Evolutionary conservation across 495 filamentous ascomycete species (phyloP), one percentile per base, ranked within the genome.

Genomic region (Penicillium simplicissimum): DNA sequence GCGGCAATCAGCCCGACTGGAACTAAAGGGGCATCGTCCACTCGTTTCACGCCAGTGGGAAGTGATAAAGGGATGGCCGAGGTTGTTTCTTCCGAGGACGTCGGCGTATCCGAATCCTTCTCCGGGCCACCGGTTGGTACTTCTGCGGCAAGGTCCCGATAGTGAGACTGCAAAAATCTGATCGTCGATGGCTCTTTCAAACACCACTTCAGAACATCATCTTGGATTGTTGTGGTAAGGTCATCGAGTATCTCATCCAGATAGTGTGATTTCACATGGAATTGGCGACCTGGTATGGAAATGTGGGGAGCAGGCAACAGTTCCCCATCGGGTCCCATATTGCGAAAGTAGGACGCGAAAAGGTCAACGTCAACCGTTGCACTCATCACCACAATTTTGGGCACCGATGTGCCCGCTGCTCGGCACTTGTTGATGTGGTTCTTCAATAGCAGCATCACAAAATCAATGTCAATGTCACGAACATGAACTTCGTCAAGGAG

Each of bases 401-500:
- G 83, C 25, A 67, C 69, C 11, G 67, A 60, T 54, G 74, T 72
- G 9, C 76, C 75, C n/a, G 55, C 59, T 8, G 35, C 56, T 57
- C 56, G 66, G 35, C 81, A 72, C 17, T 76, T 61, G 25, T 72
- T 64, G 17, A 84, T 67, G 23, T 69, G 68, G 21, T 76, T 78
- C 64, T 83, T 87, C 31, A 87, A 61, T 21, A 84, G 63, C 42
- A 85, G 76, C 66, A 87, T 75, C 17, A 85, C 70, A 57, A 85
- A 80, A 61, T 87, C 85, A 35, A 84, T 82, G 7, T 71, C 59
- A 23, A 84, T 76, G 62, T 84, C 79, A 55, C 85, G 78, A 61
- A 86, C 84, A 66, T 87, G 85, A 36, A 87, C 84, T 71, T 87
- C 85, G 56, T 87, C 85, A 55, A 87, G 79, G 34, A 87, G 73